Conservation (phyloP, 2,329 filamentous ascomycete genomes). For the Xylariaceae sp. region DNA sequence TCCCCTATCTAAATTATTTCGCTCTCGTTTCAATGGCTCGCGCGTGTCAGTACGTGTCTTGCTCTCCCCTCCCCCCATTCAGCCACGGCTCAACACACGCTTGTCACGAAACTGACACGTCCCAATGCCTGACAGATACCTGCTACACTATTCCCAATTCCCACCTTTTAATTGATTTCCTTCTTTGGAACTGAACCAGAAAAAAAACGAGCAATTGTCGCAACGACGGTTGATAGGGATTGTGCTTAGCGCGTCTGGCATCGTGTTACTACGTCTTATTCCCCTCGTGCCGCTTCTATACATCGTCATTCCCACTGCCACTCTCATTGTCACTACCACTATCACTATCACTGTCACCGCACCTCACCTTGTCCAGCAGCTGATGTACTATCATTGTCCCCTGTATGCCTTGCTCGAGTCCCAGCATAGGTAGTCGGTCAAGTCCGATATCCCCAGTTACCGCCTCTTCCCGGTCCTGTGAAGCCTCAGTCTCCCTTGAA, state of each 20-base stretch:
- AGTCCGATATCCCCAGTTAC: background rate
- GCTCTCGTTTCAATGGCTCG: slow-evolving; percentile 2
- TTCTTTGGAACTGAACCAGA: slow-evolving; percentile 17
- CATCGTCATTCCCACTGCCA: background rate
- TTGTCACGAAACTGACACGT: slow-evolving; percentile 42
- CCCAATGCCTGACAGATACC: slow-evolving; percentile 20
- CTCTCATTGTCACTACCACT: slow-evolving; percentile 4
- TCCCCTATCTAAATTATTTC: slow-evolving; percentile 2
- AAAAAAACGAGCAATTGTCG: slow-evolving; percentile 17
- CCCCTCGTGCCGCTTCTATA: no score
- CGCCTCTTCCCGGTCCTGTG: background rate
- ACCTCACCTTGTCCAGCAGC: background rate
- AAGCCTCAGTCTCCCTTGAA: background rate
- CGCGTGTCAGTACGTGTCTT: slow-evolving; percentile 11
- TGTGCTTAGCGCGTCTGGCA: slow-evolving; percentile 20
- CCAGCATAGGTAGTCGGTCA: background rate
- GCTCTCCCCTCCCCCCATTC: slow-evolving; percentile 8
- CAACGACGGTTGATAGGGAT: slow-evolving; percentile 12
- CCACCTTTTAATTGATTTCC: slow-evolving; percentile 39
- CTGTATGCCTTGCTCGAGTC: background rate
- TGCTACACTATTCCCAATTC: slow-evolving; percentile 34
- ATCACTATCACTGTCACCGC: background rate
- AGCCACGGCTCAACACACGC: slow-evolving; percentile 27
- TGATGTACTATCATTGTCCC: slow-evolving; percentile 8
- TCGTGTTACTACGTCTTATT: slow-evolving; percentile 4